Conservation (phyloP, 805 yeast species). For the Kodamaea neixiangensis region DNA sequence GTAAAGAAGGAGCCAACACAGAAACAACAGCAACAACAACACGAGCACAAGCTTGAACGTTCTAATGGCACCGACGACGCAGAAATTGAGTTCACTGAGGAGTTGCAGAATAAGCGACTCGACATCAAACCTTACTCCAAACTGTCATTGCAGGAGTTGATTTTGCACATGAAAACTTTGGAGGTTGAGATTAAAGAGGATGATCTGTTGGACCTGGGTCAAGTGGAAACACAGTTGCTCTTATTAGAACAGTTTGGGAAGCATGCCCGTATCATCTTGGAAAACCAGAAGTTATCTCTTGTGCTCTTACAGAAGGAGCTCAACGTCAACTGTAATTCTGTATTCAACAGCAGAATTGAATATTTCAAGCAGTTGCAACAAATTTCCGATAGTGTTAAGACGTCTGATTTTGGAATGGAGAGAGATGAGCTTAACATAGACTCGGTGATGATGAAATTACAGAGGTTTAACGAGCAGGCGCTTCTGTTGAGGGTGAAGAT, state of each 20-base stretch:
- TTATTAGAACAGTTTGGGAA: conserved; percentile 22
- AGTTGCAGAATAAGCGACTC: background rate
- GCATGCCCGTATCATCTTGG: conserved; percentile 34
- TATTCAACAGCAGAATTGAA: conserved; percentile 77
- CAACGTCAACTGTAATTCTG: conserved; percentile 54
- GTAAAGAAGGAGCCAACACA: background rate
- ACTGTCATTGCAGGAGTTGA: conserved; percentile 35
- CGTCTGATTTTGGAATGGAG: conserved; percentile 30
- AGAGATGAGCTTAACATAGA: conserved; percentile 15
- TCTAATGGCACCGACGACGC: background rate
- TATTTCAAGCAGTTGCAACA: conserved; percentile 85
- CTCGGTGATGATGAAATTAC: conserved; percentile 13
- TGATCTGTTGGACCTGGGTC: conserved; percentile 14
- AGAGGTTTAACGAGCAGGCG: conserved; percentile 12
- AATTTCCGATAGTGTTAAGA: conserved; percentile 76
- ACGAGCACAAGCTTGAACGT: background rate
- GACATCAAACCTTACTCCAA: conserved; percentile 33
- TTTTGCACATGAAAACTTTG: conserved; percentile 28
- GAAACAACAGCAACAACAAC: background rate
- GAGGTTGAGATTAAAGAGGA: conserved; percentile 27
- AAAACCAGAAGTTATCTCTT: conserved; percentile 45
- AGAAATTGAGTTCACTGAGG: background rate
- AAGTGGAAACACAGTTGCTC: conserved; percentile 21
- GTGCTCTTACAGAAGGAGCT: conserved; percentile 47
- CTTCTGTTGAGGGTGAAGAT: conserved; percentile 15